A percentile compares a stretch with the other conserved stretches of the same genome.
phyloP scores from a whole-genome alignment of 2,329 filamentous ascomycete genomes.

The Aspergillus sp. region DNA sequence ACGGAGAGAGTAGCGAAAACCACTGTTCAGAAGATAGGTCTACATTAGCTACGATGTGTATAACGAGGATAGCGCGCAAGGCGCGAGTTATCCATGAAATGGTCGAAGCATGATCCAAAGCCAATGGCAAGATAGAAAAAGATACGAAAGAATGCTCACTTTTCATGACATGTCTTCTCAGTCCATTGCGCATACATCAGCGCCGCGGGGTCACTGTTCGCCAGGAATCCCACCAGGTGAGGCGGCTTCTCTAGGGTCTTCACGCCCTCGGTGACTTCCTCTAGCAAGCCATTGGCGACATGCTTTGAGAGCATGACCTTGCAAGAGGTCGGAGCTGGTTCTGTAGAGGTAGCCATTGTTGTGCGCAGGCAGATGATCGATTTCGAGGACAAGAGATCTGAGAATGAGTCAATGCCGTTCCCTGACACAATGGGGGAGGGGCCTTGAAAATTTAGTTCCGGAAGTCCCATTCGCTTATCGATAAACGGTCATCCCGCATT shows the following conservation, averaged over 20 bases:
- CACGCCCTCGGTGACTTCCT: conserved; percentile 75
- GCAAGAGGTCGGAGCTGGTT: conserved; percentile 57
- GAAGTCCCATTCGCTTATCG: conserved; percentile 40
- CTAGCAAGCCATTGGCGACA: conserved; percentile 78
- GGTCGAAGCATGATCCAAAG: conserved; percentile 16
- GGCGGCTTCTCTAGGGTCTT: conserved; percentile 71
- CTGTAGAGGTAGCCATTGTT: conserved; percentile 35
- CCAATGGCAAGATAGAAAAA: conserved; percentile 3
- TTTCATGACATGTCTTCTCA: conserved; percentile 91
- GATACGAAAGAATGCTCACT: conserved; percentile 61
- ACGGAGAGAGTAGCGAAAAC: conserved; percentile 84
- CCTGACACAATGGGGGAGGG: conserved; percentile 20
- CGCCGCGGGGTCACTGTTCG: conserved; percentile 87
- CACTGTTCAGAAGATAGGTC: conserved; percentile 53
- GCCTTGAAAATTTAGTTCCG: conserved; percentile 23
- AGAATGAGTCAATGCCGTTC: conserved; percentile 6
- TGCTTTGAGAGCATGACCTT: conserved; percentile 89
- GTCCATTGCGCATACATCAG: conserved; percentile 96
- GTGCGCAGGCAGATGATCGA: conserved; percentile 4
- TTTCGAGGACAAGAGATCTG: conserved; percentile 1
- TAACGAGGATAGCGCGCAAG: background rate
- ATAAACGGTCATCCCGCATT: conserved; percentile 35
- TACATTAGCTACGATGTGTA: conserved; percentile 23
- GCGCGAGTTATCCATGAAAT: background rate
- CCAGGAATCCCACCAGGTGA: conserved; percentile 84